These are phyloP conservation scores for Colletotrichum spaethianum DNA, from an alignment of 2,329 filamentous ascomycete genomes.

Conservation along the genomic window DNA sequence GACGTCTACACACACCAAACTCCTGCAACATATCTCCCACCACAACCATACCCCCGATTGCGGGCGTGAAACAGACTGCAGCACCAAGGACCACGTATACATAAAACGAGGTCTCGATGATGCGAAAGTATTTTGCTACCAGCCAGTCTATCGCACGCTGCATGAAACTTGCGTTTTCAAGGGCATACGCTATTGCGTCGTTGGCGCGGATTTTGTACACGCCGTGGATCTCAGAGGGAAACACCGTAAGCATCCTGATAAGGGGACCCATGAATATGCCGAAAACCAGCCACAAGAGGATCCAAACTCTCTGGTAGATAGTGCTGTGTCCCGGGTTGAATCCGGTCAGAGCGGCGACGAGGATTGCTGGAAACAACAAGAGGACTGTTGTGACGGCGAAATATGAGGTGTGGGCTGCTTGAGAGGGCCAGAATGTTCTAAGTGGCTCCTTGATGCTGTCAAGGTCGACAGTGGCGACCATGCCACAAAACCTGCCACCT, in stretches of 20 bases:
- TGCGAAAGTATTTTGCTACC: conserved; percentile 35
- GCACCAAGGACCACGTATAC: conserved; percentile 15
- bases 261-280: conserved; percentile 30
- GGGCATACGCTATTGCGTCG: conserved; percentile 36
- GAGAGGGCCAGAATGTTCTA: conserved; percentile 33
- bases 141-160: conserved; percentile 37
- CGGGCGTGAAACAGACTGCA: conserved; percentile 27
- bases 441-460: conserved; percentile 33
- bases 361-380: not conserved
- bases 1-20: conserved; percentile 32
- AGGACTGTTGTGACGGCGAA: conserved; percentile 31
- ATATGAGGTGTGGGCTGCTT: conserved; percentile 20
- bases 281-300: conserved; percentile 28
- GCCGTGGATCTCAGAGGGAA: conserved; percentile 31
- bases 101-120: conserved; percentile 33
- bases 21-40: conserved; percentile 31
- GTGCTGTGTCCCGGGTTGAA: conserved; percentile 26
- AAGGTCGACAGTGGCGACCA: conserved; percentile 35
- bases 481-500: conserved; percentile 29
- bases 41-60: conserved; percentile 33
- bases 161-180: conserved; percentile 31
- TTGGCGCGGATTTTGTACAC: conserved; percentile 34
- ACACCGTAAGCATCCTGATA: conserved; percentile 18
- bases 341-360: conserved; percentile 26
- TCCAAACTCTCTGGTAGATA: conserved; percentile 18